These are phyloP conservation scores for Capronia coronata DNA, from an alignment of 2,329 filamentous ascomycete genomes.

Conservation along the genomic window DNA sequence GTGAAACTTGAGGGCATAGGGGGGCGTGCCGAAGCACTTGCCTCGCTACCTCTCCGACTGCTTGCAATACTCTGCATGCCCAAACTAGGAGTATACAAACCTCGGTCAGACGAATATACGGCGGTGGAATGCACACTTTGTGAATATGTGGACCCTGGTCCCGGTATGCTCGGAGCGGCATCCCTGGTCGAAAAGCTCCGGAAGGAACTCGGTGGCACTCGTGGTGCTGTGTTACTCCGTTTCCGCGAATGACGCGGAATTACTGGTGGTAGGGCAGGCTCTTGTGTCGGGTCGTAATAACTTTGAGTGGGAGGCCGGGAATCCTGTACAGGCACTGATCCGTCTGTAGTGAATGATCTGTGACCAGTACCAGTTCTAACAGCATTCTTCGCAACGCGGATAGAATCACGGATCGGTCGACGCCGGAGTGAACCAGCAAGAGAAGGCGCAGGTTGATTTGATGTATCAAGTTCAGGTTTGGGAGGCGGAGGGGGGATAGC, in stretches of 20 bases:
- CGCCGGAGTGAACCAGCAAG: slow-evolving; percentile 47
- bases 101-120: slow-evolving; percentile 23
- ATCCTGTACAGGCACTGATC: slow-evolving; percentile 29
- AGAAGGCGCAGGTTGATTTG: slow-evolving; percentile 28
- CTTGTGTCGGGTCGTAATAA: slow-evolving; percentile 32
- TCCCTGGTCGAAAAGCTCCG: slow-evolving; percentile 63
- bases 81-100: slow-evolving; percentile 24
- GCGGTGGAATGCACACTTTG: slow-evolving; percentile 24
- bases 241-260: slow-evolving; percentile 68
- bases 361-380: slow-evolving; percentile 39
- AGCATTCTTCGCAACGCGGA: slow-evolving; percentile 75
- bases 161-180: slow-evolving; percentile 25
- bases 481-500: slow-evolving; percentile 49
- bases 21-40: slow-evolving; percentile 49
- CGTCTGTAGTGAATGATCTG: slow-evolving; percentile 35
- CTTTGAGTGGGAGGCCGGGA: slow-evolving; percentile 28
- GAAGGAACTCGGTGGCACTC: slow-evolving; percentile 63
- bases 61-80: slow-evolving; percentile 41
- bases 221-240: slow-evolving; percentile 79
- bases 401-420: slow-evolving; percentile 74
- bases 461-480: slow-evolving; percentile 36
- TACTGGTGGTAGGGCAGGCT: slow-evolving; percentile 46
- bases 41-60: slow-evolving; percentile 38
- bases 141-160: slow-evolving; percentile 24
- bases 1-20: slow-evolving; percentile 59